These are phyloP conservation scores for Wickerhamomyces kurtzmanii DNA, from an alignment of 805 yeast genomes.

Conservation along the genomic window DNA sequence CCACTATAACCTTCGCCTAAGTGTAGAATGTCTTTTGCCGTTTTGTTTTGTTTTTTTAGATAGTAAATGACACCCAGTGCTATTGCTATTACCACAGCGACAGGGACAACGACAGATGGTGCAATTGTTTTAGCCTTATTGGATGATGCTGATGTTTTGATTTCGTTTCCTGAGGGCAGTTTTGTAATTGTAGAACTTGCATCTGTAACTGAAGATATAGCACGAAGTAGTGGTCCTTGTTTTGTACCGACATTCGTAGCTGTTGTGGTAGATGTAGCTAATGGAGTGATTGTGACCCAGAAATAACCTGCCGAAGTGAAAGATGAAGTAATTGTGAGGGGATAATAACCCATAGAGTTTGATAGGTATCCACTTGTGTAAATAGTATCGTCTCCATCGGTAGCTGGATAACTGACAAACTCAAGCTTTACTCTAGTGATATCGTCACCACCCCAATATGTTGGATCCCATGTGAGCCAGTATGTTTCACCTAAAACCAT, in stretches of 20 bases:
- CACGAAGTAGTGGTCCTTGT: conserved; percentile 29
- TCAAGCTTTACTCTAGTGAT: conserved; percentile 23
- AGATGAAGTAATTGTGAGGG: conserved; percentile 22
- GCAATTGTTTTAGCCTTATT: conserved; percentile 22
- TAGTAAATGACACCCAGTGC: conserved; percentile 21
- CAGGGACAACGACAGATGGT: conserved; percentile 34
- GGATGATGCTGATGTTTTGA: conserved; percentile 9
- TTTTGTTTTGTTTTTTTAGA: conserved; percentile 17
- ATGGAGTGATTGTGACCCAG: conserved; percentile 28
- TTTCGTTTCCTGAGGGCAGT: conserved; percentile 30
- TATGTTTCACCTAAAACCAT: conserved; percentile 35
- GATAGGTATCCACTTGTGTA: conserved; percentile 22
- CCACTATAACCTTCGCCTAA: no score
- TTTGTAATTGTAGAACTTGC: conserved; percentile 21
- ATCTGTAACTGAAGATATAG: conserved; percentile 20
- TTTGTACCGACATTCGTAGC: conserved; percentile 27
- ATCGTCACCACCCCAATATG: conserved; percentile 26
- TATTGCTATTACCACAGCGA: conserved; percentile 21
- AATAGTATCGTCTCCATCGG: conserved; percentile 20
- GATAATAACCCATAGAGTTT: conserved; percentile 29
- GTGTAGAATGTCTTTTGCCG: no score
- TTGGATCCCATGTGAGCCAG: conserved; percentile 40
- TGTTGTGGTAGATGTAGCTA: conserved; percentile 20
- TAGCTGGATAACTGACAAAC: conserved; percentile 23
- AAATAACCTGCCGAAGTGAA: conserved; percentile 23